Conservation (phyloP, 2,329 filamentous ascomycete genomes). For the Fusarium torulosum region DNA sequence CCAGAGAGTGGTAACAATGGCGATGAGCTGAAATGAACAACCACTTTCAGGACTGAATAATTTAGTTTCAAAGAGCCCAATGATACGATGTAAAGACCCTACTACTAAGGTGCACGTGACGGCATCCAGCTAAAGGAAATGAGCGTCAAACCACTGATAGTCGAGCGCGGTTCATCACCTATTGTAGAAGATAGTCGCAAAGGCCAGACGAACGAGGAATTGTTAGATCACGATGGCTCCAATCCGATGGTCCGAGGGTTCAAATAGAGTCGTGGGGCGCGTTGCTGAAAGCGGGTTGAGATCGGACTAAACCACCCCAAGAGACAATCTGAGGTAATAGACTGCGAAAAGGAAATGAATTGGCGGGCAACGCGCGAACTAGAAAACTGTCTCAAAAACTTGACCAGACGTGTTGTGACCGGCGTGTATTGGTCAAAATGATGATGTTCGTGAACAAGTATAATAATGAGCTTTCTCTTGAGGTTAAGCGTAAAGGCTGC, state of each 20-base stretch:
- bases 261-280: constrained; percentile 43
- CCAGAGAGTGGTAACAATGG: neutral
- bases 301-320: constrained; percentile 28
- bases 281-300: constrained; percentile 39
- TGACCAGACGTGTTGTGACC: constrained; percentile 21
- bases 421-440: constrained; percentile 23
- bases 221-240: constrained; percentile 37
- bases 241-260: constrained; percentile 38
- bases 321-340: constrained; percentile 27
- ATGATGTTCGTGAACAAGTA: constrained; percentile 1
- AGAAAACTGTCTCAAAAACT: constrained; percentile 13
- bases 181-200: constrained; percentile 19
- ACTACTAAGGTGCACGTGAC: constrained; percentile 21
- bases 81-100: constrained; percentile 18
- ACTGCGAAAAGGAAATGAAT: constrained; percentile 33
- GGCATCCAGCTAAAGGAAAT: constrained; percentile 5
- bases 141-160: constrained; percentile 4
- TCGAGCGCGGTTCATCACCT: constrained; percentile 24
- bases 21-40: neutral
- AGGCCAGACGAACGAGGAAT: constrained; percentile 29
- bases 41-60: constrained; percentile 2
- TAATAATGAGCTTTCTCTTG: constrained; percentile 10
- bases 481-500: constrained; percentile 11
- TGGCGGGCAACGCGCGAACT: constrained; percentile 27
- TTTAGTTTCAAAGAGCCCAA: constrained; percentile 8